Evolutionary conservation across 441 rosid species (phyloP).

Genomic region (Aquilaria agallochum): DNA sequence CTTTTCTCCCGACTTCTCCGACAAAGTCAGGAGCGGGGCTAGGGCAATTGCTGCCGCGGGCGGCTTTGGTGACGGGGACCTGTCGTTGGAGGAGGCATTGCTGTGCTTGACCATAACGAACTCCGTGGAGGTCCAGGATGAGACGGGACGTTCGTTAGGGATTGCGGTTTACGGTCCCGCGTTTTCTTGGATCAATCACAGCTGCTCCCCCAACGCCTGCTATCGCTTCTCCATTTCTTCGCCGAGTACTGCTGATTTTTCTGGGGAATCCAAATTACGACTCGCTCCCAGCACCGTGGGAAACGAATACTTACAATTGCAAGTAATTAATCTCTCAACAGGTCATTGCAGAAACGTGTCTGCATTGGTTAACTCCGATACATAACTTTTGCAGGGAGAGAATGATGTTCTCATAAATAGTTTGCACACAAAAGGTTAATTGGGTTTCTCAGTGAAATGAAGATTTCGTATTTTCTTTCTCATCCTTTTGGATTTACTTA

Average conservation of each 20-base stretch:
- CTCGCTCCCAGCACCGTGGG: slow-evolving; percentile 25
- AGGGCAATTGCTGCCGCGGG: slow-evolving; percentile 30
- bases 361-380: neutral
- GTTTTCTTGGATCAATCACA: slow-evolving; percentile 91
- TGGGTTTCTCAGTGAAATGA: neutral
- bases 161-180: slow-evolving; percentile 50
- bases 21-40: slow-evolving; percentile 38
- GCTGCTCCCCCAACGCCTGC: slow-evolving; percentile 78
- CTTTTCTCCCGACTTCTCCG: slow-evolving; percentile 27
- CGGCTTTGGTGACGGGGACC: slow-evolving; percentile 18
- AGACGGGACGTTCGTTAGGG: slow-evolving; percentile 44
- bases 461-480: neutral
- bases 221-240: slow-evolving; percentile 47
- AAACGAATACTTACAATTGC: slow-evolving; percentile 7
- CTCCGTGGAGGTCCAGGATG: slow-evolving; percentile 78
- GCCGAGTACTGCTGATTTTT: slow-evolving; percentile 13
- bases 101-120: slow-evolving; percentile 67
- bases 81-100: slow-evolving; percentile 35
- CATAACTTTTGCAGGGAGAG: slow-evolving; percentile 31
- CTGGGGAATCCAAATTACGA: slow-evolving; percentile 6
- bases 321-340: slow-evolving; percentile 5
- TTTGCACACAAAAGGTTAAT: slow-evolving; percentile 29
- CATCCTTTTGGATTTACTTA: neutral
- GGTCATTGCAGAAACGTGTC: neutral
- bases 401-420: slow-evolving; percentile 11